Percentiles rank a stretch among this genome's conserved stretches.
Evolutionary conservation across 2,329 filamentous ascomycete species (phyloP).

Genomic region (Chaetomiaceae sp.): DNA sequence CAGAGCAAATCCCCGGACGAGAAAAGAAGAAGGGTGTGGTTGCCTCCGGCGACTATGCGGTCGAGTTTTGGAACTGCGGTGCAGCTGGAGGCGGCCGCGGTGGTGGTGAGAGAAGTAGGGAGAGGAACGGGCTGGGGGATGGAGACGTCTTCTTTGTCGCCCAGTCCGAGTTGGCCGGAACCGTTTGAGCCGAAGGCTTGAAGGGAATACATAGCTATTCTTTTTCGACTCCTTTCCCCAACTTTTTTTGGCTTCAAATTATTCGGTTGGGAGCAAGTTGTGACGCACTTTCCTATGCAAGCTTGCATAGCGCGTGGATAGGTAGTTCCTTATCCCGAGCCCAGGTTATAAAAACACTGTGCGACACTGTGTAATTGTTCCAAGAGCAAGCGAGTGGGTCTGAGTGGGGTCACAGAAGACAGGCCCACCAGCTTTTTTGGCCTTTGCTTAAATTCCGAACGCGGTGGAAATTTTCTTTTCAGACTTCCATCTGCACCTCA

Average conservation of each 20-base stretch:
- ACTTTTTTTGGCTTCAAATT: no score
- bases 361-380: conserved; percentile 9
- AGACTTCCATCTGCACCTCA: neutral
- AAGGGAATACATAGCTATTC: conserved; percentile 1
- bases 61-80: no score
- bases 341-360: neutral
- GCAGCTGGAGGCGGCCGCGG: conserved; percentile 21
- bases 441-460: conserved; percentile 9
- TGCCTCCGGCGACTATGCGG: conserved; percentile 64
- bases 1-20: conserved; percentile 56
- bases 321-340: no score
- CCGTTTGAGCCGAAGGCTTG: conserved; percentile 68
- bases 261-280: no score
- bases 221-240: neutral
- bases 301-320: no score
- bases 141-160: conserved; percentile 67
- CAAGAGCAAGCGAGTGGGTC: no score
- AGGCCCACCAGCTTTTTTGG: neutral
- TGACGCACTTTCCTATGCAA: no score
- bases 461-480: conserved; percentile 10
- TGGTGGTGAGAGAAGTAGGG: conserved; percentile 32
- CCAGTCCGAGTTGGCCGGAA: conserved; percentile 68
- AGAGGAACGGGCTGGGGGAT: conserved; percentile 61
- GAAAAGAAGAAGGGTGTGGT: conserved; percentile 77
- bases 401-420: neutral